Evolutionary conservation across 345 rosid genomes (phyloP).

Genomic region (Cardamine resedifolia): DNA sequence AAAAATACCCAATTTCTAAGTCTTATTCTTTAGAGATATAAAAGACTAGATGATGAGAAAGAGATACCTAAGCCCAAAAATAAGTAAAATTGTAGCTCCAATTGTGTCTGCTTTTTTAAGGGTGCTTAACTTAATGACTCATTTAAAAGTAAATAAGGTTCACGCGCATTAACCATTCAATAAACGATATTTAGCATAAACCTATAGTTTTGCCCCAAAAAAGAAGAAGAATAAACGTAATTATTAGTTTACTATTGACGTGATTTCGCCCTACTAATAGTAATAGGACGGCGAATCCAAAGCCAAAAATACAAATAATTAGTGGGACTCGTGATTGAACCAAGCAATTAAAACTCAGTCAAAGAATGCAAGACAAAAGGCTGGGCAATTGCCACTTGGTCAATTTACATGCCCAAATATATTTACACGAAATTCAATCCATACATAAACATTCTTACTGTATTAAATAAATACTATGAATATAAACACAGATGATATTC

Average conservation of each 20-base stretch:
- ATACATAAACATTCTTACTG: background rate
- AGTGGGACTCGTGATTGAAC: too few relatives aligned
- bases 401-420: background rate
- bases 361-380: constrained; percentile 8
- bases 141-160: too few relatives aligned
- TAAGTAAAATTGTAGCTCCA: too few relatives aligned
- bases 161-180: background rate
- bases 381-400: background rate
- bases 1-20: too few relatives aligned
- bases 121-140: background rate
- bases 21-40: too few relatives aligned
- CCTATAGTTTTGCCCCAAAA: too few relatives aligned
- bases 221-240: background rate
- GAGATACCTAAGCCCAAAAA: too few relatives aligned
- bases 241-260: background rate
- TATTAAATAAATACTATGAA: background rate
- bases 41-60: too few relatives aligned
- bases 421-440: background rate
- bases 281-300: background rate
- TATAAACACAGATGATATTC: background rate
- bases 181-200: too few relatives aligned
- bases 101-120: too few relatives aligned
- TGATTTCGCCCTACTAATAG: background rate
- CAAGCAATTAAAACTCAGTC: background rate
- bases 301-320: too few relatives aligned